Evolutionary conservation across 179 eudicot species (phyloP), one percentile per base, ranked within the genome.

Genomic region (Camellia oleifera): DNA sequence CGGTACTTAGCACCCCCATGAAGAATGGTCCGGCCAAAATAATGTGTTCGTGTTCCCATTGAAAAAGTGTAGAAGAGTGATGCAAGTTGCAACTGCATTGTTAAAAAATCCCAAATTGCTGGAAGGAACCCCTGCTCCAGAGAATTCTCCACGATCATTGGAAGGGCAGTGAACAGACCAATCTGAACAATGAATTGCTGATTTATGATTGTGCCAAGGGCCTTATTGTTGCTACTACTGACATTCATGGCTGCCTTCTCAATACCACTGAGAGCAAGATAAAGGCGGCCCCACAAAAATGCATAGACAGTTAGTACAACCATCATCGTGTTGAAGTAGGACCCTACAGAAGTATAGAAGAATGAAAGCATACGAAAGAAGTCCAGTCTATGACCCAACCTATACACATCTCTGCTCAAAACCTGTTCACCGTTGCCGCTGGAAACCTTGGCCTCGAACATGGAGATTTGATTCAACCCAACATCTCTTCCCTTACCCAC

Each of bases 401-500:
- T 87, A 77, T 96, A 96, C 17, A 96, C 88, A 81, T 96, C 99
- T 78, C 99, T 92, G 85, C 99, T 96, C 80, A 96, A 81, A 80
- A 89, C 82, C 83, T 96, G 99, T 83, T 96, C 99, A 9, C 99
- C 99, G 46, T 96, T 96, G 44, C 99, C 99, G 80, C 98, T 90
- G 15, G 99, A 91, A 80, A 96, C 97, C 84, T 96, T 96, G 14
- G 98, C 99, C 86, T 96, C 99, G 86, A 96, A 96, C 95, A 96
- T 92, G 77, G 99, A 85, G 57, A 96, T 92, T 77, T 96, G 99
- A 83, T 96, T 96, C 74, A 96, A 83, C 78, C 99, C 99, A 40
- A 96, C 99, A 78, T 94, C 99, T 83, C 99, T 87, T 78, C 99
- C 99, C 81, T 96, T 96, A 44, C 98, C 99, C 79, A 96, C 98